Percentiles rank a stretch among this genome's conserved stretches.
Conservation (phyloP, 2,329 filamentous ascomycete genomes). For the Coccinonectria pachysandricola region DNA sequence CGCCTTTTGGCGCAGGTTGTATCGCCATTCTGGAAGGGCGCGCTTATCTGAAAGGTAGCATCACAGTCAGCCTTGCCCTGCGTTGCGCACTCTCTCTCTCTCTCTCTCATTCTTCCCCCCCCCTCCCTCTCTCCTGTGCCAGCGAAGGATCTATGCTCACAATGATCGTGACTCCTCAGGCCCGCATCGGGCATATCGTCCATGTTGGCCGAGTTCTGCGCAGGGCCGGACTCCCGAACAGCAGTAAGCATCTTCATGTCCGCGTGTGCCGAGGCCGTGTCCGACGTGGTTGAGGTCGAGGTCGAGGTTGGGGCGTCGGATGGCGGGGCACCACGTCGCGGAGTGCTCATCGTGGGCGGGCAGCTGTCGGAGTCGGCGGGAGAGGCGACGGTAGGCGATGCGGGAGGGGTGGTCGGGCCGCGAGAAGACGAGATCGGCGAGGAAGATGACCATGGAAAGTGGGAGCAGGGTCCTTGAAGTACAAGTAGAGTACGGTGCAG, state of each 20-base stretch:
- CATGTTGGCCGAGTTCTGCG: slow-evolving; percentile 13
- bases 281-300: slow-evolving; percentile 2
- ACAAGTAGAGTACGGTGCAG: too few relatives aligned
- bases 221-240: too few relatives aligned
- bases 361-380: too few relatives aligned
- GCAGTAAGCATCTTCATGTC: too few relatives aligned
- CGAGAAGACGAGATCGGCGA: slow-evolving; percentile 14
- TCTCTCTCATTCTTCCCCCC: too few relatives aligned
- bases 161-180: slow-evolving; percentile 69
- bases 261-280: slow-evolving; percentile 6
- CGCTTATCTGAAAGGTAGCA: slow-evolving; percentile 53
- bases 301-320: slow-evolving; percentile 3
- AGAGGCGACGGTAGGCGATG: too few relatives aligned
- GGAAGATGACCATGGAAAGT: slow-evolving; percentile 3
- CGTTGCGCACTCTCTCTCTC: too few relatives aligned
- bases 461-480: slow-evolving; percentile 6
- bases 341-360: slow-evolving; percentile 23
- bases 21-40: slow-evolving; percentile 80
- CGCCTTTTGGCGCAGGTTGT: slow-evolving; percentile 66
- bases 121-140: too few relatives aligned
- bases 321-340: slow-evolving; percentile 24
- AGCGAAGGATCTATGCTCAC: too few relatives aligned
- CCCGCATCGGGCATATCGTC: slow-evolving; percentile 53
- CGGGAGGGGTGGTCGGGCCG: too few relatives aligned
- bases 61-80: slow-evolving; percentile 7